phyloP scores from a whole-genome alignment of 2,329 filamentous ascomycete genomes.

The Chaetomium globosum region DNA sequence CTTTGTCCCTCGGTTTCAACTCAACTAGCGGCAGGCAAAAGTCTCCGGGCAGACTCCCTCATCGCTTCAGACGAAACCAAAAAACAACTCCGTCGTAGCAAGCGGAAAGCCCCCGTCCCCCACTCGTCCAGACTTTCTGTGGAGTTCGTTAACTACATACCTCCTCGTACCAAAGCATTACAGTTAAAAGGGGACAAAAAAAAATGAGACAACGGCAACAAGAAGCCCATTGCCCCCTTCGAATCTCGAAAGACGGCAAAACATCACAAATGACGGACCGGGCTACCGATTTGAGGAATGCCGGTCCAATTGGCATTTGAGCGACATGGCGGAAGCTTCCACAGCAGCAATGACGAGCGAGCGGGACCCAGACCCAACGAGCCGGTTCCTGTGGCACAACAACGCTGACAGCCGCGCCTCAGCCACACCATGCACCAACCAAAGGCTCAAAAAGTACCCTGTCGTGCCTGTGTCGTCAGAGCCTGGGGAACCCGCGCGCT shows the following conservation, averaged over 20 bases:
- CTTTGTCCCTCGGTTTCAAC: not conserved
- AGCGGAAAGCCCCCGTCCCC: not conserved
- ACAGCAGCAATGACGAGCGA: not conserved
- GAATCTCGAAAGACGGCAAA: not conserved
- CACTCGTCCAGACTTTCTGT: not conserved
- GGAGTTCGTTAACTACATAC: not conserved
- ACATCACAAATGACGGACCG: not conserved
- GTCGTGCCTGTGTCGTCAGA: constrained; percentile 32
- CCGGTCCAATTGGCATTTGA: not conserved
- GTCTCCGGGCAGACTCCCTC: not conserved
- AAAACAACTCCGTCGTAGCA: not conserved
- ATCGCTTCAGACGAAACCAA: not conserved
- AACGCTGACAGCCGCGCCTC: constrained; percentile 6
- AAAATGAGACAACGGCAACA: not conserved
- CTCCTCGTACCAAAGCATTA: not conserved
- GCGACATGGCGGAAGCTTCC: constrained; percentile 4
- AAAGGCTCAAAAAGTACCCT: constrained; percentile 16
- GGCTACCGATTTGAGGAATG: not conserved
- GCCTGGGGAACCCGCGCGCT: constrained; percentile 24
- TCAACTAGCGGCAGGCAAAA: not conserved
- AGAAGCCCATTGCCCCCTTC: not conserved
- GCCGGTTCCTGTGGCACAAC: constrained; percentile 19
- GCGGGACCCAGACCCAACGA: constrained; percentile 9
- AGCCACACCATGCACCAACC: constrained; percentile 25
- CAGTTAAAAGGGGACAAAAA: not conserved